Evolutionary conservation across 2,329 filamentous ascomycete species (phyloP).

Genomic region (Beauveria rudraprayagi): DNA sequence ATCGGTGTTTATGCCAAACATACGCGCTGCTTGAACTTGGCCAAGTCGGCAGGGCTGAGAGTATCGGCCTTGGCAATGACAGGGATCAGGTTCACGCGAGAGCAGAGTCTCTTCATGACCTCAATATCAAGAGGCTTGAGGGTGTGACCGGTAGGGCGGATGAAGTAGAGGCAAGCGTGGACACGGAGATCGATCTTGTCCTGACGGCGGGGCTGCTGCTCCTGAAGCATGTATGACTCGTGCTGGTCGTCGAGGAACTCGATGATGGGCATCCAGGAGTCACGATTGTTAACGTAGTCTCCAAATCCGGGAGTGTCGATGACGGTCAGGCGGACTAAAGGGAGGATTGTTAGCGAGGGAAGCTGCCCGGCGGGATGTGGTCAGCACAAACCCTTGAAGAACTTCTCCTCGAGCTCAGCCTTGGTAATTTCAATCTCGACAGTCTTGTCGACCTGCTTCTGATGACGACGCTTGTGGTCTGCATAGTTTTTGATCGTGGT

Average conservation of each 20-base stretch:
- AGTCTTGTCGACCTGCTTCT: constrained; percentile 99
- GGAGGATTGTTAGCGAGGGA: neutral
- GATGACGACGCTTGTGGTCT: constrained; percentile 97
- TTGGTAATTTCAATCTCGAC: constrained; percentile 99
- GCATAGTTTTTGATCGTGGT: constrained; percentile 99
- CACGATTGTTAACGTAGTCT: constrained; percentile 99
- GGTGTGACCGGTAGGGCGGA: constrained; percentile 95
- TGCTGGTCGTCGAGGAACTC: constrained; percentile 99
- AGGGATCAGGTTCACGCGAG: constrained; percentile 95
- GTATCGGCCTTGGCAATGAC: constrained; percentile 99
- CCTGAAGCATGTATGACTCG: constrained; percentile 99
- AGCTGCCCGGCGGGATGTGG: neutral
- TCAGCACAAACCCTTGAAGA: constrained; percentile 81
- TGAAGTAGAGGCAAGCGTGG: constrained; percentile 98
- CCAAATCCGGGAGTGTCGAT: constrained; percentile 99
- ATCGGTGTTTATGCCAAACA: constrained; percentile 23
- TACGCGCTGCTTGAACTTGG: constrained; percentile 93
- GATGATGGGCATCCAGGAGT: constrained; percentile 99
- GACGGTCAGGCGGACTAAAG: constrained; percentile 85
- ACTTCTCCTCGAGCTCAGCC: constrained; percentile 99
- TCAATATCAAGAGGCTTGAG: constrained; percentile 98
- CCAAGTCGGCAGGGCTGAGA: constrained; percentile 82
- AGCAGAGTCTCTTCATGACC: constrained; percentile 99
- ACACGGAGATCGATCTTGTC: constrained; percentile 99
- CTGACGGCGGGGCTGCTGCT: constrained; percentile 94